Percentiles rank a stretch among this genome's conserved stretches.
Evolutionary conservation across 2,329 filamentous ascomycete species (phyloP).

Genomic region (Fusarium camptoceras): DNA sequence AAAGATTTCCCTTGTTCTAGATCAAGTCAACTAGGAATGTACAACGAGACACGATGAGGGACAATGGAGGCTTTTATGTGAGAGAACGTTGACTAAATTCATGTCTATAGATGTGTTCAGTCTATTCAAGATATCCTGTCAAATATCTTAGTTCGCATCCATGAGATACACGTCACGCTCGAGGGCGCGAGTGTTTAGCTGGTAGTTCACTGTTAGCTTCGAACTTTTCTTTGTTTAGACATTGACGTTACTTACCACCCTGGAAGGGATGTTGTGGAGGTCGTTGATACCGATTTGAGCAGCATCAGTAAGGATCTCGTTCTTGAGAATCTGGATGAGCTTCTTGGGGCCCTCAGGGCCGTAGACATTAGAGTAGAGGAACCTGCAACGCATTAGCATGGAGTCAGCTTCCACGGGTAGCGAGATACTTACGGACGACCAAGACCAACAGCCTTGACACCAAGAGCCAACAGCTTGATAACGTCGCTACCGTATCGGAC

Average conservation of each 20-base stretch:
- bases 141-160: constrained; percentile 12
- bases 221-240: rapidly evolving
- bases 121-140: neutral
- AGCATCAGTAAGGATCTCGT: constrained; percentile 56
- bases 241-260: constrained; percentile 29
- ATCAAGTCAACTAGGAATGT: neutral
- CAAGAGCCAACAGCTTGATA: constrained; percentile 55
- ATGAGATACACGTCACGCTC: constrained; percentile 44
- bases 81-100: neutral
- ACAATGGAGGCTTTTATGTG: rapidly evolving
- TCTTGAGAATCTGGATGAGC: constrained; percentile 61
- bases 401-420: rapidly evolving
- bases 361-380: constrained; percentile 65
- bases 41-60: neutral
- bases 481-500: constrained; percentile 55
- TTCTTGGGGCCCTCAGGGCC: constrained; percentile 60
- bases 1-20: neutral
- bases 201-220: neutral
- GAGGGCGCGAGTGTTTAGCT: constrained; percentile 46
- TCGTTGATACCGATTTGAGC: constrained; percentile 51
- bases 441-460: constrained; percentile 56
- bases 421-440: constrained; percentile 51
- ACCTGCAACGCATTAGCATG: constrained; percentile 23
- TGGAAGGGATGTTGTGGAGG: constrained; percentile 41
- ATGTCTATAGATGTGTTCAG: neutral